Evolutionary conservation across 768 basidiomycete genomes (phyloP).

Genomic region (Boletus huronensis): DNA sequence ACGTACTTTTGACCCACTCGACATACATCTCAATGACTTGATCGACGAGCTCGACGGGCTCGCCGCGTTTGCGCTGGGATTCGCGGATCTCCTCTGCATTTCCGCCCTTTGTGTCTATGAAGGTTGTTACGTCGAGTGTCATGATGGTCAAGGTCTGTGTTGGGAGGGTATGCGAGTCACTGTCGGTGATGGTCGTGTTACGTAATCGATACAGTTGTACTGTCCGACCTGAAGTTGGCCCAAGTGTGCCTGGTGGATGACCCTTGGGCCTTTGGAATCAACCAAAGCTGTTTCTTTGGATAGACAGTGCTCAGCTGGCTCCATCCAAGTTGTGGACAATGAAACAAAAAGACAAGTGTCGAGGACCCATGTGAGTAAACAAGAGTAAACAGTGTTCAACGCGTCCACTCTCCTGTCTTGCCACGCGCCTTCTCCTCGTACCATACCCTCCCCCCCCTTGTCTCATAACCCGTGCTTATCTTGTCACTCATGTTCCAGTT

Average conservation of each 20-base stretch:
- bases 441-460: neutral
- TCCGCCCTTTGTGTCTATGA: slow-evolving; percentile 87
- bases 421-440: slow-evolving; percentile 2
- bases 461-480: neutral
- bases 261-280: neutral
- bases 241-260: too few species aligned
- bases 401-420: neutral
- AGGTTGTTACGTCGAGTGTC: slow-evolving; percentile 79
- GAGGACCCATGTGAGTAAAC: slow-evolving; percentile 18
- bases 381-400: slow-evolving; percentile 20
- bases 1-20: slow-evolving; percentile 93
- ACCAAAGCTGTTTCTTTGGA: neutral
- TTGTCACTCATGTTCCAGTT: slow-evolving; percentile 53
- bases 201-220: slow-evolving; percentile 10
- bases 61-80: slow-evolving; percentile 88
- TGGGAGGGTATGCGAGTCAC: neutral
- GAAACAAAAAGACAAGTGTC: neutral
- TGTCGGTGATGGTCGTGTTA: neutral
- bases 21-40: slow-evolving; percentile 89
- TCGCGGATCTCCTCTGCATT: slow-evolving; percentile 87
- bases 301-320: neutral
- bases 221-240: neutral
- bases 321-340: neutral
- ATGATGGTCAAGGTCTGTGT: slow-evolving; percentile 35
- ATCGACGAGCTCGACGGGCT: slow-evolving; percentile 88